Evolutionary conservation across 441 rosid species (phyloP), one percentile per base, ranked within the genome.

Genomic region (Cnidoscolus chayamansa): DNA sequence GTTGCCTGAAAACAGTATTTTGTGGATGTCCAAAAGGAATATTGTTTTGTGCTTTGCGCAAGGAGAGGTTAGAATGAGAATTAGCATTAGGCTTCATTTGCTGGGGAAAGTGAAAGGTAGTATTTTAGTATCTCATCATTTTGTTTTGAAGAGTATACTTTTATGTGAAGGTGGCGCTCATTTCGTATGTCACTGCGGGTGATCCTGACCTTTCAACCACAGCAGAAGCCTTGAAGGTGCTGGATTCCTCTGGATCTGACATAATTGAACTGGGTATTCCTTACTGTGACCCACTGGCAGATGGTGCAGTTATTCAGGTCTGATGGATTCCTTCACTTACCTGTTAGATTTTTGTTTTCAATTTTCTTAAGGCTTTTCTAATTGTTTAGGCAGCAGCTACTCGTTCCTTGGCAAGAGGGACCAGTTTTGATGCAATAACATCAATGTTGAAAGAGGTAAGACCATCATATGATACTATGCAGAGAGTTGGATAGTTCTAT

Each of bases 241-340:
- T 95, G 71, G 95, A 92, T 48, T 81, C 89, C 0, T 90, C 94
- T 76, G 99, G 99, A 45, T 88, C 84, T 1, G 92, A 95, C 84
- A 91, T 95, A n/a, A 95, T 95, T 80, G 98, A 95, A 81, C 81
- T 95, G 51, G 99, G 99, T 77, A 91, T 95, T 51, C 99, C 98
- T 0, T 92, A 92, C 80, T 95, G 96, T 72, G 99, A 92, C 79
- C 93, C 99, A 58, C 66, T 95, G 64, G 99, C 99, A 43, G 99
- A 95, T 80, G 98, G 99, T 79, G 97, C 93, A 47, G 98, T 94
- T 51, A 92, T 94, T 59, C 99, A 94, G 98, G 99, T 86, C n/a
- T 71, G 76, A 40, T 13, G 40, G n/a, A 65, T 47, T 31, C 0
- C 67, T 25, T 59, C 65, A 43, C 50, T 47, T 40, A 16, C 72